phyloP scores from a whole-genome alignment of 371 early-diverging fungal species.

The Mucor plumbeus region DNA sequence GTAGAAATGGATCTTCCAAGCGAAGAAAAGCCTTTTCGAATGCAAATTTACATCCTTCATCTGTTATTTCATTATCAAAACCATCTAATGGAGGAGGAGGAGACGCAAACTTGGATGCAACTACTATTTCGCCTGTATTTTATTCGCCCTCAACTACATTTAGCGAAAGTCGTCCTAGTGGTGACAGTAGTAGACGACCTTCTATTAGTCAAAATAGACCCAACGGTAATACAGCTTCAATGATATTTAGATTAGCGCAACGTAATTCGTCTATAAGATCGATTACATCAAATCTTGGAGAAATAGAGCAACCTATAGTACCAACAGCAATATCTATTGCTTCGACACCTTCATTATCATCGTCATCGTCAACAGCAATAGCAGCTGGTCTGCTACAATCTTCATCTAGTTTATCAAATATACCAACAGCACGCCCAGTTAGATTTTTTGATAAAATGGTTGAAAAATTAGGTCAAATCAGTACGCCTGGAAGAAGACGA shows the following conservation, averaged over 20 bases:
- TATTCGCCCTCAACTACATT: constrained; percentile 5
- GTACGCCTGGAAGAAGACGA: constrained; percentile 17
- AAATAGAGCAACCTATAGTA: not conserved
- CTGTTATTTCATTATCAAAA: constrained; percentile 9
- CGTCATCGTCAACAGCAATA: not conserved
- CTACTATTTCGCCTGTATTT: constrained; percentile 5
- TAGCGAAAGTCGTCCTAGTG: constrained; percentile 6
- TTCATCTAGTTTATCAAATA: not conserved
- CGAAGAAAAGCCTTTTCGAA: constrained; percentile 2
- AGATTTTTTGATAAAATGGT: constrained; percentile 27
- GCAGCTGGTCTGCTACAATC: constrained; percentile 16
- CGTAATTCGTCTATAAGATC: constrained; percentile 8
- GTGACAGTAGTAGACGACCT: constrained; percentile 11
- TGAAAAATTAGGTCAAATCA: constrained; percentile 26
- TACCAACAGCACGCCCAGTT: constrained; percentile 9
- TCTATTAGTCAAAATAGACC: constrained; percentile 3
- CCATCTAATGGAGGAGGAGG: not conserved
- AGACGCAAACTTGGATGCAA: not conserved
- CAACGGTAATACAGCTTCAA: constrained; percentile 14
- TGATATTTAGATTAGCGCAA: constrained; percentile 23
- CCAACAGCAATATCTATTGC: too few relatives aligned
- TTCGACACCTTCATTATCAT: not conserved
- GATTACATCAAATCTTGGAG: not conserved
- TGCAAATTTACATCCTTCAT: constrained; percentile 5
- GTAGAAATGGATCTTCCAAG: constrained; percentile 7